These are phyloP conservation scores for Stachybotrys chartarum DNA, from an alignment of 2,329 filamentous ascomycete species.

Conservation along the genomic window DNA sequence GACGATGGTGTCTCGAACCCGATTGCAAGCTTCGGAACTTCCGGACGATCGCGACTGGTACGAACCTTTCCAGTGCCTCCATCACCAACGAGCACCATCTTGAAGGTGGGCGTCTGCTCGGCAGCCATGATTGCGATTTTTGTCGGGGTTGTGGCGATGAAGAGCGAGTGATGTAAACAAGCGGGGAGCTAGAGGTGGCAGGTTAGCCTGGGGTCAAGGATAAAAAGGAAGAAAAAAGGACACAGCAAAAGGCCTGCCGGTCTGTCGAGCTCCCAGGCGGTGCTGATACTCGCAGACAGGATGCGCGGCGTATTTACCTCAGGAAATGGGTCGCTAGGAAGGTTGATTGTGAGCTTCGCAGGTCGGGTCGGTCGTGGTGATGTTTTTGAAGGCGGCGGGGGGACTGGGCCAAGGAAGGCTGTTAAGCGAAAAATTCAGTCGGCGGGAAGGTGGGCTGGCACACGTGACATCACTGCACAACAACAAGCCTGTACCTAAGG, in stretches of 20 bases:
- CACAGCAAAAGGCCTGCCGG: neutral
- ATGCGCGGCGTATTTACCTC: neutral
- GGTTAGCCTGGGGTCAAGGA: conserved; percentile 20
- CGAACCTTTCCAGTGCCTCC: conserved; percentile 97
- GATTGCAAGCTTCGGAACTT: neutral
- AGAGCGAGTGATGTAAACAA: conserved; percentile 36
- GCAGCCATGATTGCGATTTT: conserved; percentile 53
- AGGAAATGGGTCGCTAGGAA: neutral
- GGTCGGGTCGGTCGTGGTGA: conserved; percentile 20
- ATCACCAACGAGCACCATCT: conserved; percentile 99
- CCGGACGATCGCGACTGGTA: conserved; percentile 3
- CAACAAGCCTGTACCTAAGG: conserved; percentile 3
- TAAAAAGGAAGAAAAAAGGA: conserved; percentile 8
- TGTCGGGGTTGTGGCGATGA: conserved; percentile 10
- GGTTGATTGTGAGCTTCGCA: conserved; percentile 23
- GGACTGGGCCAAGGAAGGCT: conserved; percentile 28
- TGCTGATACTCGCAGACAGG: neutral
- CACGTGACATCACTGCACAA: conserved; percentile 25
- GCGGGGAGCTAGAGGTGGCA: conserved; percentile 30
- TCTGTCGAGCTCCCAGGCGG: too few relatives aligned
- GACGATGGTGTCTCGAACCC: neutral
- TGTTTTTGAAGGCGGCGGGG: conserved; percentile 36
- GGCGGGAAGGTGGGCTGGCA: conserved; percentile 18
- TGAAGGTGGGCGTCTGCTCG: conserved; percentile 72
- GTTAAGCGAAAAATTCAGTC: conserved; percentile 37